Conservation (phyloP, 2,329 filamentous ascomycete species). For the Aspergillus candidus region DNA sequence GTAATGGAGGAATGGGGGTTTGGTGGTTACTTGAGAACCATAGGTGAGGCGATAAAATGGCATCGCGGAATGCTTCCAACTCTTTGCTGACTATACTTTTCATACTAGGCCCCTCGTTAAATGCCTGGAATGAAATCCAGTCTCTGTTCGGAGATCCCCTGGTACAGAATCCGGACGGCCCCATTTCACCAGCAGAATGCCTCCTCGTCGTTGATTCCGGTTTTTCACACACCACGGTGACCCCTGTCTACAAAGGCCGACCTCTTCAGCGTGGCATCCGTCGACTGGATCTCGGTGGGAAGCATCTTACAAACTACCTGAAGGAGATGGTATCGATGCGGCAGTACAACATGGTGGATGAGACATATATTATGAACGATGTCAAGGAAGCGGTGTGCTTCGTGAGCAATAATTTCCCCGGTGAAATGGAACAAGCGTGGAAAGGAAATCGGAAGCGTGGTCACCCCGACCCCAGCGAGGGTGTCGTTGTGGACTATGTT, state of each 20-base stretch:
- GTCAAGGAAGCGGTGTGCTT: constrained; percentile 90
- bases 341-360: constrained; percentile 93
- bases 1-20: constrained; percentile 98
- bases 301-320: constrained; percentile 86
- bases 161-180: constrained; percentile 34
- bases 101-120: constrained; percentile 60
- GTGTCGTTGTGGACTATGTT: constrained; percentile 81
- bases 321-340: constrained; percentile 83
- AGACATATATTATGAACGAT: constrained; percentile 88
- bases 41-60: constrained; percentile 49
- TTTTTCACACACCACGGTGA: constrained; percentile 88
- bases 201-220: constrained; percentile 86
- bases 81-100: background rate
- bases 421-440: constrained; percentile 77
- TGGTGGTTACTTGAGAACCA: constrained; percentile 70
- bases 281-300: constrained; percentile 84
- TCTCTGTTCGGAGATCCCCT: constrained; percentile 58
- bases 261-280: constrained; percentile 76
- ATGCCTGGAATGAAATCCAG: constrained; percentile 75
- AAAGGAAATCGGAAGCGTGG: constrained; percentile 57
- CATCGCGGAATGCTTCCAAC: background rate
- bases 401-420: constrained; percentile 68
- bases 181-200: constrained; percentile 61
- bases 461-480: constrained; percentile 22
- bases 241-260: constrained; percentile 73